Base-by-base conservation (phyloP, 1,284 basidiomycete genomes). In the Ganoderma lingzhi region DNA sequence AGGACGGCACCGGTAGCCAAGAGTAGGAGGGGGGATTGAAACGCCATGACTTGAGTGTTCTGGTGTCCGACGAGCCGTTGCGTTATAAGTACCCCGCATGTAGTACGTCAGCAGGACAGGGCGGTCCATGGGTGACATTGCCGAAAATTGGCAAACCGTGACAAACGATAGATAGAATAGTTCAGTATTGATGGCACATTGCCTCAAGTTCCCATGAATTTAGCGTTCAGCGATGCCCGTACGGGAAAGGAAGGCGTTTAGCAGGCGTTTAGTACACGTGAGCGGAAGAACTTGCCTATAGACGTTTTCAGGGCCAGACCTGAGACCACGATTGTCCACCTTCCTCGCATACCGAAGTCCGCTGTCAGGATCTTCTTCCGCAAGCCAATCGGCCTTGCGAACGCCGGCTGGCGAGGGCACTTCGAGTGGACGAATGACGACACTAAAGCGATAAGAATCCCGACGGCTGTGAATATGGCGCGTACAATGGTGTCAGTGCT, bases 361-460 rank as follows among this genome's bases (percentile, higher is more conserved):
- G n/a, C 19, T 51, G 9, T 51, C 23, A 9, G 23, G 23, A 23
- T 23, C 10, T 28, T 51, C 10, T 12, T 5, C 9, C 12, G 48
- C 10, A 51, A 19, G 48, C 23, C 23, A 19, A 12, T 51, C 48
- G 23, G 12, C 23, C 23, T 14, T 51, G 23, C 23, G 10, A 28
- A 51, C 48, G 23, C 48, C 48, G 48, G 53, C 53, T 32, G 53
- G 19, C 48, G 19, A 23, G 48, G 48, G n/a, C 48, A 56, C 53
- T 56, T 32, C 30, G 30, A 8, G 30, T 35, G 30, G 48, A 28
- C 48, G 23, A 51, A 56, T 32, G 14, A 17, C 6, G 28, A 30
- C 53, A 8, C 53, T 4, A 23, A 19, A 6, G 15, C 6, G 53
- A 35, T 6, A 19, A 32, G 53, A 32, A 35, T 35, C 35, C 35